Conservation (phyloP, 1,284 basidiomycete genomes). For the Mycosarcoma maydis region DNA sequence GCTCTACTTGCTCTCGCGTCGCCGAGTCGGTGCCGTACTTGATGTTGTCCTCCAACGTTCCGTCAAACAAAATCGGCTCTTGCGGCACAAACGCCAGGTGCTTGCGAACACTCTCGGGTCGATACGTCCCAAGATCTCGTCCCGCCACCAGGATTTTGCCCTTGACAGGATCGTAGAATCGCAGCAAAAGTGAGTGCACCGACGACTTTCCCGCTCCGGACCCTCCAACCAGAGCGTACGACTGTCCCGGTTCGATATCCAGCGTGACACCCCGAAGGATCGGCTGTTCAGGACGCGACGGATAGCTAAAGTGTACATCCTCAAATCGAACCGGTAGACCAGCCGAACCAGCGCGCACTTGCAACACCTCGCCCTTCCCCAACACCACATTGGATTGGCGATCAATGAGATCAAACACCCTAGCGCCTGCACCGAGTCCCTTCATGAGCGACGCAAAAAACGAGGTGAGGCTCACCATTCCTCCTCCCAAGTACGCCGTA, state of each 20-base stretch:
- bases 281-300: conserved; percentile 63
- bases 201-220: conserved; percentile 77
- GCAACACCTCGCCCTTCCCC: conserved; percentile 41
- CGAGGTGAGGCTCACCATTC: conserved; percentile 67
- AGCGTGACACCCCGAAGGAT: conserved; percentile 67
- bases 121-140: conserved; percentile 86
- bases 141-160: conserved; percentile 87
- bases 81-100: conserved; percentile 65
- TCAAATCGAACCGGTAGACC: conserved; percentile 66
- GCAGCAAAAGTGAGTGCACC: conserved; percentile 83
- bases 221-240: conserved; percentile 67
- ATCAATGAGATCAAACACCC: conserved; percentile 92
- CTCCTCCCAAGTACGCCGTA: conserved; percentile 85
- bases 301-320: conserved; percentile 69
- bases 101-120: conserved; percentile 69
- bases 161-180: conserved; percentile 89
- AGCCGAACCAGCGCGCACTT: conserved; percentile 7
- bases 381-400: conserved; percentile 64
- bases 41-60: conserved; percentile 91
- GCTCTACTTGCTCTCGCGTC: conserved; percentile 83
- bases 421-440: conserved; percentile 88
- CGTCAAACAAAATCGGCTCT: conserved; percentile 70
- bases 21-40: conserved; percentile 80
- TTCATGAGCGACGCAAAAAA: conserved; percentile 71
- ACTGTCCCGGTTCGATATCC: conserved; percentile 64